Percentiles rank a stretch among this genome's conserved stretches.
Conservation (phyloP, 768 basidiomycete genomes). For the Gymnopilus junonius region DNA sequence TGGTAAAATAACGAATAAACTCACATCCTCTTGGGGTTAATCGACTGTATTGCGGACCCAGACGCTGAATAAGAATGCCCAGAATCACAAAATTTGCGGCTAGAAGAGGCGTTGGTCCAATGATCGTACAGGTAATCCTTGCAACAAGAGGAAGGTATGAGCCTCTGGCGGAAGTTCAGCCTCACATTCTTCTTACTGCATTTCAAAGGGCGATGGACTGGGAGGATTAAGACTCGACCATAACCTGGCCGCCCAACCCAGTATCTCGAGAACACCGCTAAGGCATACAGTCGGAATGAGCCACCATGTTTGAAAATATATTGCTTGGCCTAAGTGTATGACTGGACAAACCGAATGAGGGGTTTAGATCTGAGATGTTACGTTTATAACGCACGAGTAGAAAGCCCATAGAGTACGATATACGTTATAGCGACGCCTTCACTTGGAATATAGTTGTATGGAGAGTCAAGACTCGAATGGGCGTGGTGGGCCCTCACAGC, state of each 20-base stretch:
- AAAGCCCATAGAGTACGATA: conserved; percentile 41
- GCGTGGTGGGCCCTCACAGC: neutral
- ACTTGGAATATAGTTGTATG: conserved; percentile 32
- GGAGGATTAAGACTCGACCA: conserved; percentile 47
- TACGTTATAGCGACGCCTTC: conserved; percentile 27
- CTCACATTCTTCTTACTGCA: conserved; percentile 39
- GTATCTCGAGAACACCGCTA: conserved; percentile 52
- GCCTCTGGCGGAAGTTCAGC: neutral
- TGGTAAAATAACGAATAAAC: conserved; percentile 13
- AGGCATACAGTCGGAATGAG: conserved; percentile 53
- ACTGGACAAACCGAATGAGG: conserved; percentile 30
- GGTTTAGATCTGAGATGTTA: too few species aligned
- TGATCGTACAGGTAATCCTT: conserved; percentile 49
- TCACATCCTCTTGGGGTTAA: conserved; percentile 46
- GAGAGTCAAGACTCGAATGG: conserved; percentile 9
- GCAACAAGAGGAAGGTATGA: neutral
- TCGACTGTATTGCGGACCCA: conserved; percentile 56
- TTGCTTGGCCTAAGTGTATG: conserved; percentile 49
- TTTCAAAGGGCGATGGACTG: conserved; percentile 34
- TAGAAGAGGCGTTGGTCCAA: conserved; percentile 61
- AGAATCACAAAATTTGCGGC: conserved; percentile 63
- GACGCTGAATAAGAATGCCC: conserved; percentile 43
- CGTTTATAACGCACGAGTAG: conserved; percentile 34
- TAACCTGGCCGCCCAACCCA: conserved; percentile 60
- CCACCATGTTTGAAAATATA: conserved; percentile 55